Conservation (phyloP, 768 basidiomycete genomes). For the Tephrocybe sp. region DNA sequence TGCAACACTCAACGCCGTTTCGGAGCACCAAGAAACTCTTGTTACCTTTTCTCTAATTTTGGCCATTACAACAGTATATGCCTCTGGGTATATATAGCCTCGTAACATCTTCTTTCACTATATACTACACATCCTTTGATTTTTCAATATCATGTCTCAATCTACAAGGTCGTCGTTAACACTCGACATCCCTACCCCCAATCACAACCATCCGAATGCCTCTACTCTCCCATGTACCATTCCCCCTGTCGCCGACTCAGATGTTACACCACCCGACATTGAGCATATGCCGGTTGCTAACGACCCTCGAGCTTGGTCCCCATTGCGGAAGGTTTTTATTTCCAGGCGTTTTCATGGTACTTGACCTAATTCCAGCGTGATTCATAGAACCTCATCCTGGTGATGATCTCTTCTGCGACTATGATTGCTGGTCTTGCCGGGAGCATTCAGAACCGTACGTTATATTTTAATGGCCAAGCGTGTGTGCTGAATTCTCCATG, state of each 20-base stretch:
- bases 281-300: conserved; percentile 54
- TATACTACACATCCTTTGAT: not conserved
- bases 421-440: conserved; percentile 56
- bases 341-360: not conserved
- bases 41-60: not conserved
- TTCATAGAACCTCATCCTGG: conserved; percentile 40
- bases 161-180: conserved; percentile 7
- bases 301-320: conserved; percentile 62
- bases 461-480: not conserved
- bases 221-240: not conserved
- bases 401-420: conserved; percentile 48
- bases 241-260: not conserved
- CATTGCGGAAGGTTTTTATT: conserved; percentile 46
- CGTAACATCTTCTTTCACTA: not conserved
- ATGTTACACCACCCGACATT: conserved; percentile 32
- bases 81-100: conserved; percentile 12
- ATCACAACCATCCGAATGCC: not conserved
- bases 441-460: conserved; percentile 63
- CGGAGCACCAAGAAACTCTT: conserved; percentile 5
- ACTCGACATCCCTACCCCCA: conserved; percentile 6
- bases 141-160: conserved; percentile 3
- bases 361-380: not conserved
- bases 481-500: not conserved
- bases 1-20: not conserved
- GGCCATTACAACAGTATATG: not conserved